Percentiles rank a stretch among this genome's conserved stretches.
phyloP scores from a whole-genome alignment of 768 basidiomycete genomes.

The Royoungia palumana region DNA sequence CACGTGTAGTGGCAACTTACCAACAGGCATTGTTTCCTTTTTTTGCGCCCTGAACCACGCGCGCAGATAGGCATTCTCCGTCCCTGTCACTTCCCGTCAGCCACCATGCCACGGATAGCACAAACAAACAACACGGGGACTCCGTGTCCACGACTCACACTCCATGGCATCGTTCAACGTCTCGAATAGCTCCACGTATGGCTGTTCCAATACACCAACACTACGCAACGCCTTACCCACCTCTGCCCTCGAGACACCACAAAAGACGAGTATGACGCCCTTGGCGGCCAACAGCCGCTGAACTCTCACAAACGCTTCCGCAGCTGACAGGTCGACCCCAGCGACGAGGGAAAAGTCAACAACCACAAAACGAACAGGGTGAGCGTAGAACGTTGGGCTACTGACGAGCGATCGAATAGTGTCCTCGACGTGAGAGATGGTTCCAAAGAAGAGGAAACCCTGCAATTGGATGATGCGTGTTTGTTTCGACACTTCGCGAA shows the following conservation, averaged over 20 bases:
- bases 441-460: conserved; percentile 93
- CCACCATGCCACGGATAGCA: background rate
- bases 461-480: conserved; percentile 86
- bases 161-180: conserved; percentile 90
- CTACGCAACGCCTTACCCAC: conserved; percentile 72
- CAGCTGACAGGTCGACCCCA: conserved; percentile 92
- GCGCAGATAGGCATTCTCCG: conserved; percentile 87
- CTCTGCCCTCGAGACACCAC: conserved; percentile 66
- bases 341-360: conserved; percentile 82
- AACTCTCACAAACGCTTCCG: conserved; percentile 91
- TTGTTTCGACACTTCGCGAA: conserved; percentile 90
- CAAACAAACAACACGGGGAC: conserved; percentile 2
- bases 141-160: conserved; percentile 51
- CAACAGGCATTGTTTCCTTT: conserved; percentile 42
- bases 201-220: conserved; percentile 76
- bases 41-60: conserved; percentile 75
- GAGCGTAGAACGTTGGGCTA: conserved; percentile 62
- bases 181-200: conserved; percentile 76
- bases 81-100: conserved; percentile 51
- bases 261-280: conserved; percentile 83
- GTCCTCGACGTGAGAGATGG: conserved; percentile 86
- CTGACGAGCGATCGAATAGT: conserved; percentile 76
- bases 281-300: conserved; percentile 76
- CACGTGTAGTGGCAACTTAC: conserved; percentile 35
- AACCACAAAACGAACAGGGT: conserved; percentile 86